Evolutionary conservation across 2,329 filamentous ascomycete species (phyloP).

Genomic region (Fusarium nygamai): DNA sequence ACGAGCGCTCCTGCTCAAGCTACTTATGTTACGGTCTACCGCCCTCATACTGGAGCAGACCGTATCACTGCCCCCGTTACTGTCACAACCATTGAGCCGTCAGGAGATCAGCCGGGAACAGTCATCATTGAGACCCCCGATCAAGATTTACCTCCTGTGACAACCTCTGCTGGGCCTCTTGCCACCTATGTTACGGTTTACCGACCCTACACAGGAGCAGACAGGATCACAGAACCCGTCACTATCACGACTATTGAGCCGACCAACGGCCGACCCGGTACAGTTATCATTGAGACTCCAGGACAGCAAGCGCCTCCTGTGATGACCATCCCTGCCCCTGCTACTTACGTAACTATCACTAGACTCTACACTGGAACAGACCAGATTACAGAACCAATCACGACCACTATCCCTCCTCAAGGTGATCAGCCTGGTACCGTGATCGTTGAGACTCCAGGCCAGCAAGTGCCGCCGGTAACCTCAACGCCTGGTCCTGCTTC

Average conservation of each 20-base stretch:
- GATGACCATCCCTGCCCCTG: conserved; percentile 2
- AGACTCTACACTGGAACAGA: conserved; percentile 6
- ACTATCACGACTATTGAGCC: conserved; percentile 29
- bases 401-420: background rate
- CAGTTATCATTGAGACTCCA: conserved; percentile 30
- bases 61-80: conserved; percentile 16
- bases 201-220: conserved; percentile 9
- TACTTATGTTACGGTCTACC: conserved; percentile 28
- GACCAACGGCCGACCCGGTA: conserved; percentile 12
- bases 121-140: conserved; percentile 28
- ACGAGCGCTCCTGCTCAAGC: background rate
- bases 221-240: conserved; percentile 13
- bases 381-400: conserved; percentile 3
- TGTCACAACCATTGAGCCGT: conserved; percentile 16
- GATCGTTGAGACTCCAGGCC: conserved; percentile 7
- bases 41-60: conserved; percentile 15
- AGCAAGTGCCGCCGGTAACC: background rate
- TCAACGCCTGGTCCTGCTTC: background rate
- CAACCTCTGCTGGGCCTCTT: conserved; percentile 13
- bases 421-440: conserved; percentile 4
- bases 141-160: conserved; percentile 13
- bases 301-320: conserved; percentile 20
- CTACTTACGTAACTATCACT: conserved; percentile 22
- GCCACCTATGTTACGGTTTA: conserved; percentile 26
- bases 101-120: conserved; percentile 20